phyloP scores from a whole-genome alignment of 441 rosid genomes.

The Euphorbia celastroides region DNA sequence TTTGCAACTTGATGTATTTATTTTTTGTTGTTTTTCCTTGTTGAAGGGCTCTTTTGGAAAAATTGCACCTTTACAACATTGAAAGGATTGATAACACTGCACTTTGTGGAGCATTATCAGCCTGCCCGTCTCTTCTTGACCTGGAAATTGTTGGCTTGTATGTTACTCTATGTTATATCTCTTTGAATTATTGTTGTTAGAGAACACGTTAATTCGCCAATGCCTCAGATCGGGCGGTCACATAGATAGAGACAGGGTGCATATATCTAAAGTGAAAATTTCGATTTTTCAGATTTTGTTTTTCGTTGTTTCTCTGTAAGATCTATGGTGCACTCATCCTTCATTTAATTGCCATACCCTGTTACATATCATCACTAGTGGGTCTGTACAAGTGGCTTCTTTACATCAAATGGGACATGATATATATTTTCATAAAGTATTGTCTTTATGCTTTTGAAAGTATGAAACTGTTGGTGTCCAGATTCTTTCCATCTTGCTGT shows the following conservation, averaged over 20 bases:
- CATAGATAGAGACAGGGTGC: not conserved
- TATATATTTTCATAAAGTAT: not conserved
- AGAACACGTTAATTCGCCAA: not conserved
- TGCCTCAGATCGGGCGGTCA: not conserved
- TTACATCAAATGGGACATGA: not conserved
- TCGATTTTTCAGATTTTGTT: not conserved
- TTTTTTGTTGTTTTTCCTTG: slow-evolving; percentile 17
- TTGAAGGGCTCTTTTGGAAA: slow-evolving; percentile 58
- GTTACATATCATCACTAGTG: not conserved
- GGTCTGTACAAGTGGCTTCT: not conserved
- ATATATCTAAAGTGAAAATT: not conserved
- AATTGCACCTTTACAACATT: slow-evolving; percentile 72
- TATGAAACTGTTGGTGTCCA: not conserved
- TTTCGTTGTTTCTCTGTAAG: not conserved
- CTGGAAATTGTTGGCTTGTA: slow-evolving; percentile 84
- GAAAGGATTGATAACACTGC: slow-evolving; percentile 46
- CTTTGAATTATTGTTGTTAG: slow-evolving; percentile 9
- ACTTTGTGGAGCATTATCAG: slow-evolving; percentile 53
- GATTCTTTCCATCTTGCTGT: not conserved
- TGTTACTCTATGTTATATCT: slow-evolving; percentile 31
- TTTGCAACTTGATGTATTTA: slow-evolving; percentile 12
- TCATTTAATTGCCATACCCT: not conserved
- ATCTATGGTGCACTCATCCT: not conserved
- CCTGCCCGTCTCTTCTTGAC: slow-evolving; percentile 65
- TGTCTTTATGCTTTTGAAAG: not conserved